A percentile compares a stretch with the other conserved stretches of the same genome.
Evolutionary conservation across 495 filamentous ascomycete species (phyloP).

Genomic region (Cryomyces antarcticus): DNA sequence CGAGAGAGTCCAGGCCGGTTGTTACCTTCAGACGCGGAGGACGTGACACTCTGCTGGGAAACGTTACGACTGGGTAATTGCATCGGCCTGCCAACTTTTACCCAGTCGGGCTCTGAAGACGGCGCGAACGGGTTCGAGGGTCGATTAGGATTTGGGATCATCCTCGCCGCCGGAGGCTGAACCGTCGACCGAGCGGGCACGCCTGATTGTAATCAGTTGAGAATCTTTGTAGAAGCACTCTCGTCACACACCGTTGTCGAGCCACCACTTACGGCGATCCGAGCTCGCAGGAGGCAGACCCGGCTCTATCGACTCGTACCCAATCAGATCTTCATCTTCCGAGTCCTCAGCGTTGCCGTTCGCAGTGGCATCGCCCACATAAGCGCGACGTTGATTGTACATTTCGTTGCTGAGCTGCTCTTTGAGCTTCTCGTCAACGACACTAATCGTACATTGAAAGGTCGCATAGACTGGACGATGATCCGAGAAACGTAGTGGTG

Average conservation of each 20-base stretch:
- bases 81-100: conserved; percentile 24
- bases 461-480: conserved; percentile 81
- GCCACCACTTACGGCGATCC: conserved; percentile 83
- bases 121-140: conserved; percentile 63
- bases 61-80: conserved; percentile 2
- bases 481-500: conserved; percentile 70
- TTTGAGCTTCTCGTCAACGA: conserved; percentile 53
- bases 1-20: neutral
- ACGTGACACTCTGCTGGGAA: conserved; percentile 1
- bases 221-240: neutral
- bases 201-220: conserved; percentile 23
- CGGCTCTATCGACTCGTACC: conserved; percentile 55
- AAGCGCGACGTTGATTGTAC: conserved; percentile 44
- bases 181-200: conserved; percentile 54
- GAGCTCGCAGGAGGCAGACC: conserved; percentile 79
- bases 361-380: conserved; percentile 27
- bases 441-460: conserved; percentile 64
- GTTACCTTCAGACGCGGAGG: neutral
- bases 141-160: conserved; percentile 47
- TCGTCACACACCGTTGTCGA: conserved; percentile 44
- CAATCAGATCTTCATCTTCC: conserved; percentile 55
- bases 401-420: conserved; percentile 48
- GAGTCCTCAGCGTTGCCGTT: conserved; percentile 27
- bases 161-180: conserved; percentile 36
- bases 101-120: conserved; percentile 60